Evolutionary conservation across 2,329 filamentous ascomycete species (phyloP).

Genomic region (Hirsutella thompsonii): DNA sequence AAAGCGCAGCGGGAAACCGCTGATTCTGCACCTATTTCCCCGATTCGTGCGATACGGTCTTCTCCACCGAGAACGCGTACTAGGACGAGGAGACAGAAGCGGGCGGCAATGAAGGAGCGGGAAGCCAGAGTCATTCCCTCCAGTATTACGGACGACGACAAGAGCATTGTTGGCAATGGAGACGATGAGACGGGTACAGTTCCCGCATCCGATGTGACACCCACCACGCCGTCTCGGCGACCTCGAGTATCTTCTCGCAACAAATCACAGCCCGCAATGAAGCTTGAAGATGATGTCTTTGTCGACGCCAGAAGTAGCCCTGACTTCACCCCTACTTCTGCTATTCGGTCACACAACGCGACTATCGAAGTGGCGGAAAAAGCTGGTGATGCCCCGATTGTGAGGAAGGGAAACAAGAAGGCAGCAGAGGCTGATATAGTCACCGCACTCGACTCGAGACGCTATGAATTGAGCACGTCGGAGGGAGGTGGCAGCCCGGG

Average conservation of each 20-base stretch:
- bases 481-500: conserved; percentile 7
- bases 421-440: conserved; percentile 33
- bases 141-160: conserved; percentile 9
- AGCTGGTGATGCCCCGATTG: conserved; percentile 21
- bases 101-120: neutral
- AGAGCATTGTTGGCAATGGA: conserved; percentile 7
- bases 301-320: conserved; percentile 36
- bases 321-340: conserved; percentile 8
- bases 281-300: conserved; percentile 31
- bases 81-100: conserved; percentile 7
- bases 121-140: conserved; percentile 13
- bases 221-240: conserved; percentile 8
- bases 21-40: conserved; percentile 6
- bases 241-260: conserved; percentile 3
- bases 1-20: conserved; percentile 13
- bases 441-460: conserved; percentile 33
- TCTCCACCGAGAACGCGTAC: conserved; percentile 7
- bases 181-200: neutral
- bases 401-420: conserved; percentile 31
- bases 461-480: conserved; percentile 12
- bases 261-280: conserved; percentile 22
- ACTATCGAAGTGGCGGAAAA: neutral
- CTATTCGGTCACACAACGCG: neutral
- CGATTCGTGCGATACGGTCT: conserved; percentile 5
- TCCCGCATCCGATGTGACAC: conserved; percentile 1